Evolutionary conservation across 2,329 filamentous ascomycete genomes (phyloP).

Genomic region (Colletotrichum ledebouriae): DNA sequence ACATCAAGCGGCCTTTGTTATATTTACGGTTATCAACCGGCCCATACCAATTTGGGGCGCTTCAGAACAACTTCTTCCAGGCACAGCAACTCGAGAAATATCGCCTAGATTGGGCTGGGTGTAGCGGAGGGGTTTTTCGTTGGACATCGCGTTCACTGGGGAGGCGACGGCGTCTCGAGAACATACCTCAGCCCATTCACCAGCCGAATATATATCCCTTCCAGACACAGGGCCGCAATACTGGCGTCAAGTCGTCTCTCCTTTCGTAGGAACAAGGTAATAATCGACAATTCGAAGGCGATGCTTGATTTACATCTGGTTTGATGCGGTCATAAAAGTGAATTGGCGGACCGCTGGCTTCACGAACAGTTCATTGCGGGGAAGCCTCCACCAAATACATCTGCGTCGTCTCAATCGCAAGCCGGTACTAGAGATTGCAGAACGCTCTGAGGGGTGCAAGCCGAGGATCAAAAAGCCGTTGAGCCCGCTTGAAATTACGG

Average conservation of each 20-base stretch:
- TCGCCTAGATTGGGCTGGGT: background rate
- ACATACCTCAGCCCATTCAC: background rate
- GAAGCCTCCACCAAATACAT: background rate
- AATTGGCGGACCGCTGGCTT: background rate
- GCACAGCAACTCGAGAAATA: fast-evolving
- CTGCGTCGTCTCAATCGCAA: background rate
- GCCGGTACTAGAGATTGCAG: background rate
- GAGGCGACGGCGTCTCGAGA: background rate
- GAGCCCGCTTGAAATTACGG: background rate
- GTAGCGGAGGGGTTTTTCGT: background rate
- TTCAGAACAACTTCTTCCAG: background rate
- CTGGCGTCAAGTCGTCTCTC: background rate
- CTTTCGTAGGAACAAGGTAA: background rate
- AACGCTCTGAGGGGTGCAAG: background rate
- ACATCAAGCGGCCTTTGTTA: background rate
- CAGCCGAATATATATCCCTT: background rate
- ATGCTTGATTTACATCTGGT: background rate
- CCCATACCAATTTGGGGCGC: background rate
- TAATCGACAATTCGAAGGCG: background rate
- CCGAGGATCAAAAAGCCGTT: background rate
- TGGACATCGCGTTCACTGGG: background rate
- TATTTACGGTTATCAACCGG: background rate
- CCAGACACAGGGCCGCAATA: background rate
- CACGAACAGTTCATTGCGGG: background rate
- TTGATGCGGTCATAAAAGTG: background rate